These are phyloP conservation scores for Neofusicoccum umdonicola DNA, from an alignment of 2,329 filamentous ascomycete genomes.

Conservation along the genomic window DNA sequence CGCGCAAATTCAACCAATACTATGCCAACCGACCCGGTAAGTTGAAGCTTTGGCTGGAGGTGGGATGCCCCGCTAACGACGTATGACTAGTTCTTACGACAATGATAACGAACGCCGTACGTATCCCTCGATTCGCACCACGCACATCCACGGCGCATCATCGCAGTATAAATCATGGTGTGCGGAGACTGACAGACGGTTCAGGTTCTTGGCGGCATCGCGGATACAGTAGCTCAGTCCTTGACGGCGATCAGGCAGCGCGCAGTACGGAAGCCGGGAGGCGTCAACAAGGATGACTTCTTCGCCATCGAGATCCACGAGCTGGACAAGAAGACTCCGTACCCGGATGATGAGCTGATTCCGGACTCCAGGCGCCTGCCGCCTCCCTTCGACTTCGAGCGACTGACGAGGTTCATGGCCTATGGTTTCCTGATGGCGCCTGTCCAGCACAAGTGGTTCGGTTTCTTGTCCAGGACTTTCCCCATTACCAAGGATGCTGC, in stretches of 20 bases:
- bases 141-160: not conserved
- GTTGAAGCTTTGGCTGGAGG: slow-evolving; percentile 22
- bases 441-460: slow-evolving; percentile 93
- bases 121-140: slow-evolving; percentile 28
- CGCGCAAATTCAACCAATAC: slow-evolving; percentile 86
- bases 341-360: slow-evolving; percentile 63
- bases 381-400: slow-evolving; percentile 91
- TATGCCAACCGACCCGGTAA: slow-evolving; percentile 85
- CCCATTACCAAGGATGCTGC: slow-evolving; percentile 77
- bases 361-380: slow-evolving; percentile 62
- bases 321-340: slow-evolving; percentile 75
- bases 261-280: slow-evolving; percentile 61
- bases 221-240: slow-evolving; percentile 92
- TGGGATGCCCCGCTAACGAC: not conserved
- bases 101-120: slow-evolving; percentile 95
- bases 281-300: slow-evolving; percentile 63
- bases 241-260: slow-evolving; percentile 78
- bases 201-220: slow-evolving; percentile 82
- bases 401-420: slow-evolving; percentile 90
- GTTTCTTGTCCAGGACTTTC: slow-evolving; percentile 76
- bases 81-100: slow-evolving; percentile 75
- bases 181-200: not conserved
- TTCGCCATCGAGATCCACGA: slow-evolving; percentile 87
- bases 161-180: too few relatives aligned
- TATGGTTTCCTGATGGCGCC: slow-evolving; percentile 97